These are phyloP conservation scores for Calonectria hongkongensis DNA, from an alignment of 2,329 filamentous ascomycete species.

Conservation along the genomic window DNA sequence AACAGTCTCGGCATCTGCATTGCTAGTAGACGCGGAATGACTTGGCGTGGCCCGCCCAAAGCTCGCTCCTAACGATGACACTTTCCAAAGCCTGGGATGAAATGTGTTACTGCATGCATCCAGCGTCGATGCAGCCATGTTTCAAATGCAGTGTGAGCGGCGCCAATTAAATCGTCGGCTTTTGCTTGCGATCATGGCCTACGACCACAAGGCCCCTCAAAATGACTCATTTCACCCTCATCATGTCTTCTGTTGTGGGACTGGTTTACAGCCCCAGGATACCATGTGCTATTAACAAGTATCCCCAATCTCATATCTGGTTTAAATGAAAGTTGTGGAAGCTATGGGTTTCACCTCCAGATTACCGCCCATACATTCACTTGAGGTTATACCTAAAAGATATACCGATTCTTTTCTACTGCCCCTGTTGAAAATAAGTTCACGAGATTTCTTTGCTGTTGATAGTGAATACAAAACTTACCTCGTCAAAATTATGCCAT, in stretches of 20 bases:
- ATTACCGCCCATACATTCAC: no score
- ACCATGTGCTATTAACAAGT: no score
- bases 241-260: no score
- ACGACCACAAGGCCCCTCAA: background rate
- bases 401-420: no score
- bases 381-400: no score
- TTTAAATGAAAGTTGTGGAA: no score
- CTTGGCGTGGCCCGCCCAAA: slow-evolving; percentile 19
- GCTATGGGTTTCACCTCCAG: no score
- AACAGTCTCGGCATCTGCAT: background rate
- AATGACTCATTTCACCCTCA: background rate
- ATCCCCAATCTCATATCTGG: no score
- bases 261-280: no score
- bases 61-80: background rate
- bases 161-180: background rate
- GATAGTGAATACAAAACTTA: background rate
- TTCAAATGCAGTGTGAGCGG: slow-evolving; percentile 7
- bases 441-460: no score
- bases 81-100: background rate
- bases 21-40: slow-evolving; percentile 2
- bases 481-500: background rate
- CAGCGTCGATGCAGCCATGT: background rate
- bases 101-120: slow-evolving; percentile 19
- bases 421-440: no score
- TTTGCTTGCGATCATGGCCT: background rate